These are phyloP conservation scores for Centaurea solstitialis DNA, from an alignment of 129 eudicot genomes.

Conservation along the genomic window DNA sequence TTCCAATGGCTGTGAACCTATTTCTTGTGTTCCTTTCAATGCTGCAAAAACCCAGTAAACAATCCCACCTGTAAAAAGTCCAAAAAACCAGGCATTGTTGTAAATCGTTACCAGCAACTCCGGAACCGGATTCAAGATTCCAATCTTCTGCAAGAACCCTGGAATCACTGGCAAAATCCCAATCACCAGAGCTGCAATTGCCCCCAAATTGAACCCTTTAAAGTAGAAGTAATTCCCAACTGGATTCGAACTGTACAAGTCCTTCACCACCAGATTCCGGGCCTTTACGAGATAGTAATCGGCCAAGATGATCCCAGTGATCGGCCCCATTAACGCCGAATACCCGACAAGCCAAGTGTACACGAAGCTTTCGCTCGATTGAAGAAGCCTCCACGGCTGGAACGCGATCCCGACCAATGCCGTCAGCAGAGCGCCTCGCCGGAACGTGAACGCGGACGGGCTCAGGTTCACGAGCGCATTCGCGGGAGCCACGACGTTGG, in stretches of 20 bases:
- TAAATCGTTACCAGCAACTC: conserved; percentile 42
- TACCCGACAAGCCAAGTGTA: conserved; percentile 97
- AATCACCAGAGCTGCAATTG: conserved; percentile 53
- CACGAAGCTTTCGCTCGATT: conserved; percentile 92
- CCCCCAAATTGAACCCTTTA: conserved; percentile 75
- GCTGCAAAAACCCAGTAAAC: conserved; percentile 54
- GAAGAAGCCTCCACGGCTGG: conserved; percentile 92
- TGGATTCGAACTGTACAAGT: conserved; percentile 57
- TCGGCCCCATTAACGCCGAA: conserved; percentile 84
- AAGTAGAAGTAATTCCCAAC: conserved; percentile 64
- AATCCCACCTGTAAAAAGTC: conserved; percentile 65
- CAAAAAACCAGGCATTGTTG: conserved; percentile 89
- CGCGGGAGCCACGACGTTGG: conserved; percentile 93
- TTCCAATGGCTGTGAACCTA: conserved; percentile 27
- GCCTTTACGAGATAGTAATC: conserved; percentile 73
- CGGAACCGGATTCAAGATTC: conserved; percentile 49
- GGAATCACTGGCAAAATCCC: conserved; percentile 95
- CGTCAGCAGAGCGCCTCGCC: conserved; percentile 71
- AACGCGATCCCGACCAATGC: conserved; percentile 88
- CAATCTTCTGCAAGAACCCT: conserved; percentile 77
- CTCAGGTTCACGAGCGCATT: conserved; percentile 80
- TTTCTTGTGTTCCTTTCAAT: conserved; percentile 23
- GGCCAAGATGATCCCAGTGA: conserved; percentile 65
- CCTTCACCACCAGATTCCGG: conserved; percentile 44
- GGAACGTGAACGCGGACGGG: conserved; percentile 72